Base-by-base conservation (phyloP, 2,329 filamentous ascomycete genomes). In the Daldinia eschscholtzii region DNA sequence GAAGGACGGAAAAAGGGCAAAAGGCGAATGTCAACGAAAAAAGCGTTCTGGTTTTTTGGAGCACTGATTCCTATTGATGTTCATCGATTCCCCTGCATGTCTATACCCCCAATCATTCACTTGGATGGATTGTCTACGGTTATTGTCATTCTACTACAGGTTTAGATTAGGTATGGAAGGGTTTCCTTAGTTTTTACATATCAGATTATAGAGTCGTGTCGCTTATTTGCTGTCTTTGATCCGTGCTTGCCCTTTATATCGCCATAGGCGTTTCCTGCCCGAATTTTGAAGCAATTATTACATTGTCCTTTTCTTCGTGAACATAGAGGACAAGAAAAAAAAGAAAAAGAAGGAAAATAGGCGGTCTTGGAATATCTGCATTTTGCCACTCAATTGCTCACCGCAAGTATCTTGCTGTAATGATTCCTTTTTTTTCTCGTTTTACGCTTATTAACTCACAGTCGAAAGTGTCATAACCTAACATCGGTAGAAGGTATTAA, bases 211-310 rank as follows among this genome's bases (percentile, higher is more conserved):
- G 52, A 55, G 3, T 26, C 6, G 52, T 30, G 13, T 30, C 6
- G 12, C 37, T 30, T 3, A 30, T 26, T 26, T 57, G 13, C 20
- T 30, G 33, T 1, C 18, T 20, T n/a, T 41, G 18, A 30, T 18
- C 6, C 18, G 18, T 2, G 35, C 10, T 55, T 48, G 23, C 50
- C 13, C 28, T 59, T 28, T 6, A 12, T 10, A 44, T 18, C 20
- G 18, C 30, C 28, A 26, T 42, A 23, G 23, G 30, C 39, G 6
- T 44, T 44, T 42, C 35, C 39, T 57, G 13, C 3, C 23, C n/a
- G 20, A 20, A 15, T 12, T 55, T 46, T 6, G 57, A 28, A 35
- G 15, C 35, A 35, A 53, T 20, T 53, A 35, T 35, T 53, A 52
- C 28, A 26, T 15, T 55, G 52, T 55, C 52, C 33, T 55, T 23